These are phyloP conservation scores for Mucor plumbeus DNA, from an alignment of 371 early-diverging fungal genomes.

Conservation along the genomic window DNA sequence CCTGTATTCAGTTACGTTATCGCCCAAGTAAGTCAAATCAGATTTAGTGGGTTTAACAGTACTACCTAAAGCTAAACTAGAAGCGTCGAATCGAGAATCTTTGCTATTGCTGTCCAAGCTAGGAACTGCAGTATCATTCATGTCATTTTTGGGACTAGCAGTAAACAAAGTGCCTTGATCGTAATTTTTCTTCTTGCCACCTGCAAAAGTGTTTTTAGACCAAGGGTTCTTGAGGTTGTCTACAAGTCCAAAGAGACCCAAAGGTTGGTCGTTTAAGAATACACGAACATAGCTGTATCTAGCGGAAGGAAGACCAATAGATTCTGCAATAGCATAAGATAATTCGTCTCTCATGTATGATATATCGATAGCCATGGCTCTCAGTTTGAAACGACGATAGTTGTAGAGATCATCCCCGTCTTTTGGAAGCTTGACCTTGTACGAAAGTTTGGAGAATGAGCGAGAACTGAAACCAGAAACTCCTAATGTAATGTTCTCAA, in stretches of 20 bases:
- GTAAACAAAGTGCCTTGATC: slow-evolving; percentile 26
- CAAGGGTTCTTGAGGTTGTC: slow-evolving; percentile 43
- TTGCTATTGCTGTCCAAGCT: no score
- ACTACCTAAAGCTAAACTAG: no score
- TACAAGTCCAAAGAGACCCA: slow-evolving; percentile 43
- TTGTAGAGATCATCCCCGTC: slow-evolving; percentile 27
- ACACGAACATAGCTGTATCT: slow-evolving; percentile 41
- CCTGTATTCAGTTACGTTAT: slow-evolving; percentile 25
- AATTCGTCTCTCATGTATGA: slow-evolving; percentile 58
- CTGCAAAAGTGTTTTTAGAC: slow-evolving; percentile 33
- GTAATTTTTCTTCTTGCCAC: slow-evolving; percentile 25
- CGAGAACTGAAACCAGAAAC: slow-evolving; percentile 39
- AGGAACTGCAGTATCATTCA: no score
- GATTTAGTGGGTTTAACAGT: neutral
- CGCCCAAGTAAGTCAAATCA: slow-evolving; percentile 28
- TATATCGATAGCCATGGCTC: slow-evolving; percentile 43
- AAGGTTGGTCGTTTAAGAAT: slow-evolving; percentile 33
- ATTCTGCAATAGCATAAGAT: slow-evolving; percentile 47
- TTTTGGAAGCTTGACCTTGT: slow-evolving; percentile 36
- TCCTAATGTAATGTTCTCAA: slow-evolving; percentile 17
- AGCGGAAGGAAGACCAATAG: slow-evolving; percentile 48
- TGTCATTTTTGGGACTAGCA: slow-evolving; percentile 8
- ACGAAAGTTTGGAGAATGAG: slow-evolving; percentile 22
- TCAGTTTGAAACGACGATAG: slow-evolving; percentile 40
- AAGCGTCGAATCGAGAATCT: no score